Evolutionary conservation across 176 grass and related monocot species (phyloP), one percentile per base, ranked within the genome.

Genomic region (Aegilops speltoides): DNA sequence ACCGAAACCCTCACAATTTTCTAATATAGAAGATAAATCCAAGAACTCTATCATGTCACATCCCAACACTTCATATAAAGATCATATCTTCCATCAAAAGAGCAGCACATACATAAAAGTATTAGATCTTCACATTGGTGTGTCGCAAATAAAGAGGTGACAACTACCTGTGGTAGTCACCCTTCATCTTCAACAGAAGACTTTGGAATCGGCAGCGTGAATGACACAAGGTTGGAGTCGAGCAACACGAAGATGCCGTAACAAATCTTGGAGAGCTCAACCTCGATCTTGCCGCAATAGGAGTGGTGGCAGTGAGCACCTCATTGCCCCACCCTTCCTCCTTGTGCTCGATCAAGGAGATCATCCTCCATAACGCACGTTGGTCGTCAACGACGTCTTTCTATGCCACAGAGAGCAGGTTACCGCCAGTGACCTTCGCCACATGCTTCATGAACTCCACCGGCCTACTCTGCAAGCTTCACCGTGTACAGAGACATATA

Each of bases 131-230:
- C 19, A 15, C 10, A 43, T 24, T 29, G 2, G 1, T 6, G 31
- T 71, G 40, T 81, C 10, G 24, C 25, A 32, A 68, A 81, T 32
- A 81, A 45, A 15, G 50, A 25, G 17, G 50, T 2, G 15, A 2
- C 5, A 64, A 25, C 28, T 93, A 95, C 89, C 91, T 91, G 86
- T 93, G 94, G 62, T 93, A 93, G 86, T 91, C 94, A 11, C 94
- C 94, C 89, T 93, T 95, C 94, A 95, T 95, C 84, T 93, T 95
- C 73, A 95, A 87, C 91, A 95, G 84, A 95, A 95, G 89, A 95
- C 94, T 84, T 95, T 93, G 40, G 89, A 93, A 31, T 95, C 91
- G 34, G 94, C 89, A 45, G 73, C 67, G 87, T 81, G 75, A 89
- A 95, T 4, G 94, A 89, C 31, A 95, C 87, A 68, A 95, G 91